A percentile compares a stretch with the other conserved stretches of the same genome.
Conservation (phyloP, 2,329 filamentous ascomycete genomes). For the Orbilia quercus region DNA sequence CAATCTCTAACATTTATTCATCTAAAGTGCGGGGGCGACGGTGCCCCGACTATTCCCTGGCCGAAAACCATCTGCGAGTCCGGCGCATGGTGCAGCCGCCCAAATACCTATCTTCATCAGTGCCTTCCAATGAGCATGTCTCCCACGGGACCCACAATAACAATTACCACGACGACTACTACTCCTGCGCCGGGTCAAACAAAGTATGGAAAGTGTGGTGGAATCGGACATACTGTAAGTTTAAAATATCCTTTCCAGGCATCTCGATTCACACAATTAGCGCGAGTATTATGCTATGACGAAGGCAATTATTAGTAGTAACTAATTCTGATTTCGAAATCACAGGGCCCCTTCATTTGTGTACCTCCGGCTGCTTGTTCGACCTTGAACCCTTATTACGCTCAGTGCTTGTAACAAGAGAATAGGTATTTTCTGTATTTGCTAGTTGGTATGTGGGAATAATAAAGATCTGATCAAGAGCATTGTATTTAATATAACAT, state of each 20-base stretch:
- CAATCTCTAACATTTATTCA: slow-evolving; percentile 1
- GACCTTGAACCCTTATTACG: slow-evolving; percentile 25
- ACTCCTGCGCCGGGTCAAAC: slow-evolving; percentile 5
- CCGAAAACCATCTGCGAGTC: slow-evolving; percentile 27
- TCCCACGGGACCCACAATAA: slow-evolving; percentile 1
- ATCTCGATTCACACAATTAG: background rate
- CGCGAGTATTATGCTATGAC: too few relatives aligned
- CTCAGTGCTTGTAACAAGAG: slow-evolving; percentile 28
- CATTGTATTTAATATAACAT: too few relatives aligned
- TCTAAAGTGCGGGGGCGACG: slow-evolving; percentile 19
- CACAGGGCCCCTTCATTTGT: slow-evolving; percentile 20
- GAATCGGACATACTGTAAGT: slow-evolving; percentile 10
- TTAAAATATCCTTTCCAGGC: background rate
- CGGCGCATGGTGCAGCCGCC: slow-evolving; percentile 3
- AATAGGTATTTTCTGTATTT: too few relatives aligned
- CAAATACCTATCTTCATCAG: slow-evolving; percentile 15
- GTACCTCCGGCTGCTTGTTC: slow-evolving; percentile 10
- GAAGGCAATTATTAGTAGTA: too few relatives aligned
- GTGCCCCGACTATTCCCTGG: slow-evolving; percentile 5
- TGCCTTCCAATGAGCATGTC: slow-evolving; percentile 11
- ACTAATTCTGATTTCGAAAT: background rate
- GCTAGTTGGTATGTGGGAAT: too few relatives aligned
- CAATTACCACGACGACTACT: background rate
- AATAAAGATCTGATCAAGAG: too few relatives aligned
- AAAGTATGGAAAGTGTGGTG: slow-evolving; percentile 25